These are phyloP conservation scores for Trichoderma oligosporum DNA, from an alignment of 2,329 filamentous ascomycete species.

Conservation along the genomic window DNA sequence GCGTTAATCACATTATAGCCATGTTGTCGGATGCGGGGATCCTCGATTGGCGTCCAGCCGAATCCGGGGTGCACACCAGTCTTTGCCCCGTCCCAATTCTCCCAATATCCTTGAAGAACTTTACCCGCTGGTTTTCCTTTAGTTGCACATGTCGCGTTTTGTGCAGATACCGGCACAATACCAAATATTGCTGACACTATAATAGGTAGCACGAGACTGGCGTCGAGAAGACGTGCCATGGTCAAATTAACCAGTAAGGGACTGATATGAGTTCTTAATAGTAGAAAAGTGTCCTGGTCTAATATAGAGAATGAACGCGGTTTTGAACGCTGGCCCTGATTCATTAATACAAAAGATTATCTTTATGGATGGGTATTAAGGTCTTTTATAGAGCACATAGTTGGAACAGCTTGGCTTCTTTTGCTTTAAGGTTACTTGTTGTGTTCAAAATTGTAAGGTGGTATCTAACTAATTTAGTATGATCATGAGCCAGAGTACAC, in stretches of 20 bases:
- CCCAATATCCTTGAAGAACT: slow-evolving; percentile 36
- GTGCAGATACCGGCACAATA: slow-evolving; percentile 18
- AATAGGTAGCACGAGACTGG: slow-evolving; percentile 20
- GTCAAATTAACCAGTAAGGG: not conserved
- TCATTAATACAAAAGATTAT: too few species aligned
- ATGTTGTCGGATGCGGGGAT: slow-evolving; percentile 29
- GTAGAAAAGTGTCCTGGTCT: not conserved
- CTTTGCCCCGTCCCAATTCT: slow-evolving; percentile 35
- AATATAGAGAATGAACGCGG: not conserved
- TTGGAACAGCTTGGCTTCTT: too few species aligned
- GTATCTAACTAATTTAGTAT: too few species aligned
- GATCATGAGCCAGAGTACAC: too few species aligned
- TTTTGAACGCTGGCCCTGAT: not conserved
- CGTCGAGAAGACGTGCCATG: slow-evolving; percentile 23
- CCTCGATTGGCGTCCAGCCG: slow-evolving; percentile 34
- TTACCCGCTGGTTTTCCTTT: slow-evolving; percentile 34
- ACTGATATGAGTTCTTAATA: not conserved
- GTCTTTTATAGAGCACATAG: not conserved
- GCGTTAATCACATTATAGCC: slow-evolving; percentile 37
- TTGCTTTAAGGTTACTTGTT: too few species aligned
- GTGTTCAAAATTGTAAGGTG: too few species aligned
- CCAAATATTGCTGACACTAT: slow-evolving; percentile 19
- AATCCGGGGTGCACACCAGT: slow-evolving; percentile 34
- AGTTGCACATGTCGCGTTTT: slow-evolving; percentile 29
- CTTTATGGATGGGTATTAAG: not conserved